Percentiles rank a stretch among this genome's conserved stretches.
phyloP scores from a whole-genome alignment of 2,329 filamentous ascomycete species.

The Alternaria infectoria region DNA sequence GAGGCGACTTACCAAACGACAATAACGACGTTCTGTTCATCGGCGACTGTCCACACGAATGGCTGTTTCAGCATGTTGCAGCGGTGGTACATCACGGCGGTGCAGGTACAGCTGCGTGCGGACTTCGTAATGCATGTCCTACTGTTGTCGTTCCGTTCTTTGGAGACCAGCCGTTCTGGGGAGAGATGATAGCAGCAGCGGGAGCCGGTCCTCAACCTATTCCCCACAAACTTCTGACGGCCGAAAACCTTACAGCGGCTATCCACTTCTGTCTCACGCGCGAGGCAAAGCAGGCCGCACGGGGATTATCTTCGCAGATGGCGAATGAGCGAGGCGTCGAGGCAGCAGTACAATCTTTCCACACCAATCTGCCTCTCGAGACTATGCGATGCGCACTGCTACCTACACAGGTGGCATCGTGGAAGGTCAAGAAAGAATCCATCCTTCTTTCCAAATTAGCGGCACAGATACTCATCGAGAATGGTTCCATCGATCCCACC shows the following conservation, averaged over 20 bases:
- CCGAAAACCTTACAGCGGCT: conserved; percentile 27
- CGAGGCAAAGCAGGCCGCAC: conserved; percentile 19
- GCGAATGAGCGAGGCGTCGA: conserved; percentile 27
- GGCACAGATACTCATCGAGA: conserved; percentile 30
- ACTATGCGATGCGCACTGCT: conserved; percentile 29
- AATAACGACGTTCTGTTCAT: conserved; percentile 54
- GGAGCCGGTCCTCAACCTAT: conserved; percentile 39
- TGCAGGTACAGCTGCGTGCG: conserved; percentile 84
- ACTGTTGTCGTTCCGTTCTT: conserved; percentile 83
- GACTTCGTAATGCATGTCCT: conserved; percentile 75
- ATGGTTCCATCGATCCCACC: conserved; percentile 16
- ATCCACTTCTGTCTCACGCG: conserved; percentile 32
- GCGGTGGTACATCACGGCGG: conserved; percentile 85
- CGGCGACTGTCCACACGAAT: conserved; percentile 83
- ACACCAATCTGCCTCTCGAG: conserved; percentile 34
- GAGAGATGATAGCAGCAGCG: conserved; percentile 37
- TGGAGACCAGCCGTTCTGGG: conserved; percentile 46
- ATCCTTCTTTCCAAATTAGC: conserved; percentile 31
- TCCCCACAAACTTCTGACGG: conserved; percentile 34
- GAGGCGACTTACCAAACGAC: conserved; percentile 7
- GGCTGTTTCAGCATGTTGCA: conserved; percentile 80
- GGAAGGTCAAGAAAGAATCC: conserved; percentile 23
- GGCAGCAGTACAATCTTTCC: conserved; percentile 35
- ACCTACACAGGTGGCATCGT: conserved; percentile 29
- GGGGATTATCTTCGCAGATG: conserved; percentile 30